These are phyloP conservation scores for Veloporphyrellus conicus DNA, from an alignment of 1,284 basidiomycete species.

Conservation along the genomic window DNA sequence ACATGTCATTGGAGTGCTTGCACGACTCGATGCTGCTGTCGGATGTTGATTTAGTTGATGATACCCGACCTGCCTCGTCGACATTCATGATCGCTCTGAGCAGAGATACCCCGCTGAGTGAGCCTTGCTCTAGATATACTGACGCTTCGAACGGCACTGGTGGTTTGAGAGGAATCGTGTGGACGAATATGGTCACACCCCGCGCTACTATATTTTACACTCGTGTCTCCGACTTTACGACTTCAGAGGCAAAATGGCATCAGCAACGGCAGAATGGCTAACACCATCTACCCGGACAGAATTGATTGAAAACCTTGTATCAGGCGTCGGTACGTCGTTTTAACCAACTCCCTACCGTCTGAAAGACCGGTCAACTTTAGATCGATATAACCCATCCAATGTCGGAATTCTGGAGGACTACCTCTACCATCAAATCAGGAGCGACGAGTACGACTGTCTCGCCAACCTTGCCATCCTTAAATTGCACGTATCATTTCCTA, in stretches of 20 bases:
- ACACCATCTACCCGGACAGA: conserved; percentile 73
- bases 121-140: background rate
- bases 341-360: conserved; percentile 2
- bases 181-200: conserved; percentile 9
- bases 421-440: conserved; percentile 86
- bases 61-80: conserved; percentile 11
- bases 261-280: conserved; percentile 57
- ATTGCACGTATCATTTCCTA: conserved; percentile 46
- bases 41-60: background rate
- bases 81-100: conserved; percentile 15
- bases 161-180: no score
- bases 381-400: conserved; percentile 95
- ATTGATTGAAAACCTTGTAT: conserved; percentile 85
- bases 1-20: conserved; percentile 11
- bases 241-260: conserved; percentile 20
- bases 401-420: conserved; percentile 92
- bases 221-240: background rate
- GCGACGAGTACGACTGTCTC: conserved; percentile 87
- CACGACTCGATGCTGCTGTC: conserved; percentile 5
- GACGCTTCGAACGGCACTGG: background rate
- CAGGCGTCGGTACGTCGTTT: conserved; percentile 74
- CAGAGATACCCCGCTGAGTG: background rate
- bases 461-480: conserved; percentile 89
- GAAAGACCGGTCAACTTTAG: conserved; percentile 39
- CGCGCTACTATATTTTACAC: background rate